Base-by-base conservation (phyloP, 2,329 filamentous ascomycete species). In the Venturia carpophila region DNA sequence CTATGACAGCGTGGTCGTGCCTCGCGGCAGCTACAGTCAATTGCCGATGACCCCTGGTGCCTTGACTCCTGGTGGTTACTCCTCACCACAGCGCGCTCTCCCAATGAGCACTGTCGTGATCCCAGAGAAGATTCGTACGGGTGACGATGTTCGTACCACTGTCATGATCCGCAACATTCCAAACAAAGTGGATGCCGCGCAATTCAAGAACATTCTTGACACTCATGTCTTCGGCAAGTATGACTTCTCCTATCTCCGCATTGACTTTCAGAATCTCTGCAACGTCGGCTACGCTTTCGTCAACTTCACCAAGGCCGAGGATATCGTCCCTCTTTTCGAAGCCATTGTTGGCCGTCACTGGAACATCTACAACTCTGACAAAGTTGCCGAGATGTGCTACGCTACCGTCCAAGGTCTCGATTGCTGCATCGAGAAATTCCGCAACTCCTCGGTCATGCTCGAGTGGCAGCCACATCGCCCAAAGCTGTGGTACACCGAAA, bases 221-320 rank as follows among this genome's bases (percentile, higher is more conserved):
- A 82, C 88, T 68, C 89, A 87, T 19, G 91, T 87, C 74, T 85
- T 83, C 76, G 92, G 91, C 39, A 87, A 88, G 68, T 97, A 95
- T 74, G 92, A 97, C 73, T 97, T 97, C 75, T 86, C 96, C 81
- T 99, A 99, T 74, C 79, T 97, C 63, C 87, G 94, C 47, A 97
- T 97, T 70, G 84, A 85, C 68, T 81, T 75, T 68, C 69, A 74
- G 64, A 75, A 76, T 45, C 73, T 66, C 63, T 72, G 68, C 68
- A 96, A 92, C 73, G 93, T 97, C 66, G 94, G 94, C 58, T 97
- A 97, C 75, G 93, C 92, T 0, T 99, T 97, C 76, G 91, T 99
- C 78, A 97, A 99, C 76, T 97, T 97, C 70, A 84, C 87, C 55
- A 87, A 92, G 74, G 86, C 90, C 0, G 79, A 88, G 67, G 85